These are phyloP conservation scores for Suillus sp. DNA, from an alignment of 768 basidiomycete species.

Conservation along the genomic window DNA sequence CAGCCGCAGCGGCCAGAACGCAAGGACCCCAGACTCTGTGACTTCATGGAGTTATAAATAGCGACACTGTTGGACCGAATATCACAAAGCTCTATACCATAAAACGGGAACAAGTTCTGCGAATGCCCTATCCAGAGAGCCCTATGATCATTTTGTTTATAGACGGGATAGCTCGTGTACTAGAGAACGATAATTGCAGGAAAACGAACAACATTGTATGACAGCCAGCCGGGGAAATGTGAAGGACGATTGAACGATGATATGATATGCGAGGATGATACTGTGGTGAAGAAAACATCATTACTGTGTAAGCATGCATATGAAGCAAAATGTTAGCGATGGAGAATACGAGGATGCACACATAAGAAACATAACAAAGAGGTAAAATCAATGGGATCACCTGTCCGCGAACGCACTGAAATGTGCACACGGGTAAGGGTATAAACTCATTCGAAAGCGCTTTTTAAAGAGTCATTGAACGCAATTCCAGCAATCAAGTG, in stretches of 20 bases:
- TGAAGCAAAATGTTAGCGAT: conserved; percentile 8
- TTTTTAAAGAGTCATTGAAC: not conserved
- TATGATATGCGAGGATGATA: conserved; percentile 11
- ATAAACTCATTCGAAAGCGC: conserved; percentile 2
- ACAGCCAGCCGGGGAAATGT: conserved; percentile 1
- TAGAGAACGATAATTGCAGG: conserved; percentile 7
- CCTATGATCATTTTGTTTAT: conserved; percentile 1
- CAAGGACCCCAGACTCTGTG: not conserved
- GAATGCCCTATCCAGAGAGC: conserved; percentile 4
- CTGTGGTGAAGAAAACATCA: conserved; percentile 2
- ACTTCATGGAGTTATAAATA: not conserved
- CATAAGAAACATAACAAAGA: conserved; percentile 8
- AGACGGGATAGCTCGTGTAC: conserved; percentile 9
- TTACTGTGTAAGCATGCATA: conserved; percentile 2
- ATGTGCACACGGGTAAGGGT: not conserved
- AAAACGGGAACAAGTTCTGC: not conserved
- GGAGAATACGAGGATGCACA: conserved; percentile 3
- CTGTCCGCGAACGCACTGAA: conserved; percentile 7
- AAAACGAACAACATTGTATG: conserved; percentile 8
- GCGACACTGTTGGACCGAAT: not conserved
- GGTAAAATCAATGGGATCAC: conserved; percentile 5
- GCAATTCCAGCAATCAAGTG: conserved; percentile 1
- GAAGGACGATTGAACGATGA: conserved; percentile 3
- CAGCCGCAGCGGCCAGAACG: not conserved
- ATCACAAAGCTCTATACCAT: not conserved